Base-by-base conservation (phyloP, 140 eudicot species). In the Erigeron philadelphicus region DNA sequence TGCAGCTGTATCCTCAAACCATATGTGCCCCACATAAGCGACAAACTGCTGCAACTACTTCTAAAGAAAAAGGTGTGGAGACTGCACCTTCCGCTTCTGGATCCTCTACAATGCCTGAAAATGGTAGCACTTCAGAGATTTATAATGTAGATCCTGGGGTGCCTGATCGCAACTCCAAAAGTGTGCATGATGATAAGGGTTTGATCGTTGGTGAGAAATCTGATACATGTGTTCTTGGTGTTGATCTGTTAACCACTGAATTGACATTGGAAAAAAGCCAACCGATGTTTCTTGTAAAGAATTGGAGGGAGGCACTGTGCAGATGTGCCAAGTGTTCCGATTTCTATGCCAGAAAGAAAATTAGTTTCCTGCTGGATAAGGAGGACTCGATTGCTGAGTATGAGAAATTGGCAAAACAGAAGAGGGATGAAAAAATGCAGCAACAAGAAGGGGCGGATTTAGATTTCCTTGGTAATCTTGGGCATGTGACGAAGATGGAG, bases 381-480 rank as follows among this genome's bases (percentile, higher is more conserved):
- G 97, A 94, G 69, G 99, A 94, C 59, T 79, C 99, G 0, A 94
- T 94, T 76, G 99, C 86, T 1, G 97, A 89, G 80, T 94, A 94
- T 74, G 99, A 94, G 77, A 87, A 78, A 69, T 53, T 80, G 72
- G 99, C 89, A 4, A 81, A 85, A 61, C 79, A 81, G 82, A 94
- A 76, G 54, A 76, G 99, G 81, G 87, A 78, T 35, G 95, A 94
- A 35, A 93, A 90, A 73, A 60, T 81, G 77, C 84, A 89, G 81
- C 86, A 83, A 56, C 82, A 85, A 67, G 95, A 93, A 81, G 87
- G 86, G 55, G 84, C 63, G 1, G 89, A 89, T 54, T n/a, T 76
- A 73, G 79, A 73, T 66, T 81, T 89, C 73, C 83, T 94, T 10
- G 76, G 79, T 23, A 87, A 84, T 25, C 84, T 89, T 8, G 95